Conservation (phyloP, 176 grass and related monocot genomes). For the Oryza rufipogon region DNA sequence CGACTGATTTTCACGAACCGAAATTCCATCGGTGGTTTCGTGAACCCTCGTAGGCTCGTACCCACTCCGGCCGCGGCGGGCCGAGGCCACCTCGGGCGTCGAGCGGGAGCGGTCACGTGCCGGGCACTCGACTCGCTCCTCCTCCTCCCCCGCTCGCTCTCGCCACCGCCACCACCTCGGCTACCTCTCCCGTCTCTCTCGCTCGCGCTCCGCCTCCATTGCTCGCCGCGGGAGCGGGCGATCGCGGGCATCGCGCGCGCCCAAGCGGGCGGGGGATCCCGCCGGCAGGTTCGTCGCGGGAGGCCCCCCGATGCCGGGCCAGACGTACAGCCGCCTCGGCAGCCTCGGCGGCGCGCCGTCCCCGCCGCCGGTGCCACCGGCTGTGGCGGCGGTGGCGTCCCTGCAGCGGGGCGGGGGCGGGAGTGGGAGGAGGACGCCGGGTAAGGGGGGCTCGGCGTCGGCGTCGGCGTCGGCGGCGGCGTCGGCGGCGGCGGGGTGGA, state of each 20-base stretch:
- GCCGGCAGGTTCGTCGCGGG: background rate
- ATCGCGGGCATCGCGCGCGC: conserved; percentile 29
- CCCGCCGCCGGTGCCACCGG: too few species aligned
- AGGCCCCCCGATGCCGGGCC: conserved; percentile 56
- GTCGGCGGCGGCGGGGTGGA: conserved; percentile 22
- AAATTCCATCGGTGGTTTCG: too few species aligned
- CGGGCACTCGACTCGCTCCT: conserved; percentile 10
- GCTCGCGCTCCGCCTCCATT: conserved; percentile 20
- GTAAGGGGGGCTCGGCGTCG: conserved; percentile 40
- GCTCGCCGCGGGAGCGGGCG: conserved; percentile 30
- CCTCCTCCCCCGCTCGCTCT: background rate
- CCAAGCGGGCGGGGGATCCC: conserved; percentile 1
- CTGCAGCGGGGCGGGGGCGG: background rate
- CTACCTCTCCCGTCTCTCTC: background rate
- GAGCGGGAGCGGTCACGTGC: conserved; percentile 26
- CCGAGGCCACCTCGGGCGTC: background rate
- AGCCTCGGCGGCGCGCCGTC: conserved; percentile 46
- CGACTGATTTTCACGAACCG: too few species aligned
- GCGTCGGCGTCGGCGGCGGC: conserved; percentile 20
- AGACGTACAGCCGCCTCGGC: conserved; percentile 70
- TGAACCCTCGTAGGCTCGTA: too few species aligned
- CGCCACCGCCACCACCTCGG: conserved; percentile 25
- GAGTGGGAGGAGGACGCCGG: background rate
- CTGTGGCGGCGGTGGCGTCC: background rate
- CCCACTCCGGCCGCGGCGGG: background rate